Percentiles rank a stretch among this genome's conserved stretches.
Evolutionary conservation across 768 basidiomycete species (phyloP).

Genomic region (Pleurotus cornucopiae): DNA sequence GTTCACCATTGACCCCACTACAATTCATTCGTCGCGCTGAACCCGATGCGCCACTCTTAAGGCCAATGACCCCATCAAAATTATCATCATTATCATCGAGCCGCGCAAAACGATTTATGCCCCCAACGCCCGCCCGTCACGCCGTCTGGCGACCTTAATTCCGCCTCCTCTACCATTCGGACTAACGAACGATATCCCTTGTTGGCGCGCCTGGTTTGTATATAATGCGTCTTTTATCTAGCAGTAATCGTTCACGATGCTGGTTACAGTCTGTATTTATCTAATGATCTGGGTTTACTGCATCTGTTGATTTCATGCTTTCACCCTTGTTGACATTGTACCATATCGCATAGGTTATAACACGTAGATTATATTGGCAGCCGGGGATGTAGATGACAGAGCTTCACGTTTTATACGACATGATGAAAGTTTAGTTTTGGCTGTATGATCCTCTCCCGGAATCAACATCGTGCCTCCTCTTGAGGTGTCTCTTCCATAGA

Average conservation of each 20-base stretch:
- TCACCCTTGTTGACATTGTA: conserved; percentile 5
- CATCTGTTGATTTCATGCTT: not conserved
- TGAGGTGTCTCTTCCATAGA: conserved; percentile 61
- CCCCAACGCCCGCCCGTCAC: conserved; percentile 6
- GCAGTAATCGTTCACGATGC: not conserved
- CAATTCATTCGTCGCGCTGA: conserved; percentile 86
- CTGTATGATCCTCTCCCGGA: too few species aligned
- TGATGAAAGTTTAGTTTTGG: too few species aligned
- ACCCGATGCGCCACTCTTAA: conserved; percentile 41
- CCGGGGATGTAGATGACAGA: too few species aligned
- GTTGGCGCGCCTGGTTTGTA: not conserved
- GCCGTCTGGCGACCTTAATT: conserved; percentile 5
- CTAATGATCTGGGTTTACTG: conserved; percentile 4
- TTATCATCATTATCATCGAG: not conserved
- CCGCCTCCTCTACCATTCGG: not conserved
- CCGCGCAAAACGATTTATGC: conserved; percentile 7
- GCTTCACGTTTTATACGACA: too few species aligned
- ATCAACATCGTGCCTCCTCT: conserved; percentile 38
- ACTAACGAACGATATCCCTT: not conserved
- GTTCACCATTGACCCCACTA: conserved; percentile 74
- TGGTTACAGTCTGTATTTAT: not conserved
- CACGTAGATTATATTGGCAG: too few species aligned
- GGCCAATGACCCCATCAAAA: conserved; percentile 43
- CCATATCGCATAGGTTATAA: conserved; percentile 1
- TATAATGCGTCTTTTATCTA: conserved; percentile 7